Evolutionary conservation across 2,329 filamentous ascomycete species (phyloP), one percentile per base, ranked within the genome.

Genomic region (Fusarium tuaranense): DNA sequence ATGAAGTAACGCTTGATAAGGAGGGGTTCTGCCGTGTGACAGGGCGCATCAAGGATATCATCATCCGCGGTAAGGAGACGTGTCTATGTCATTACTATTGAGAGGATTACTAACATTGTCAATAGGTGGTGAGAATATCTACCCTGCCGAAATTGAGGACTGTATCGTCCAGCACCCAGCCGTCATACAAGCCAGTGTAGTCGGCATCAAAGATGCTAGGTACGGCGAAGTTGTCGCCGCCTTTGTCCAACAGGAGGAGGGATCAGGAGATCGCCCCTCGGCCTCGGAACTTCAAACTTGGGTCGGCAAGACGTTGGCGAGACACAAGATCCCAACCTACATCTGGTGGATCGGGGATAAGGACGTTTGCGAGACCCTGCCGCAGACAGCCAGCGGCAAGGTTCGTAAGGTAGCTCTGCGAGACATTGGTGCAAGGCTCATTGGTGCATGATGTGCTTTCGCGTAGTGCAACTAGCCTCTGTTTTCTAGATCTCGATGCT

Each of bases 81-180:
- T 38, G 36, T 14, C 7, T 7, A 3, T 38, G 14, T 18, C 36
- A 5, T 7, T 18, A 18, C 14, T n/a, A 41, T 41, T 3, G 9
- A n/a, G 2, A 41, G 4, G 9, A 18, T 41, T 20, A 41, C 18
- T 41, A 2, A 41, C 39, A 12, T 12, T 20, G 2, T 20, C 5
- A 1, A 70, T 27, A 51, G 68, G 68, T 10, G 95, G 95, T 6
- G 95, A 97, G 82, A 97, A 97, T 80, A 96, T 97, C 65, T 93
- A 95, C 80, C 95, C 95, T 1, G 85, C 95, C 1, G 95, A 97
- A 81, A 88, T 97, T 16, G 95, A 97, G 82, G 94, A 95, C 78
- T 93, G 91, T 72, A 86, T 97, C 4, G 89, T 95, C 63, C 88
- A 88, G n/a, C 91, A 95, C 78, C 87, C 89, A 1, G 84, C 85